Base-by-base conservation (phyloP, 1,284 basidiomycete genomes). In the Porodaedalea pini region DNA sequence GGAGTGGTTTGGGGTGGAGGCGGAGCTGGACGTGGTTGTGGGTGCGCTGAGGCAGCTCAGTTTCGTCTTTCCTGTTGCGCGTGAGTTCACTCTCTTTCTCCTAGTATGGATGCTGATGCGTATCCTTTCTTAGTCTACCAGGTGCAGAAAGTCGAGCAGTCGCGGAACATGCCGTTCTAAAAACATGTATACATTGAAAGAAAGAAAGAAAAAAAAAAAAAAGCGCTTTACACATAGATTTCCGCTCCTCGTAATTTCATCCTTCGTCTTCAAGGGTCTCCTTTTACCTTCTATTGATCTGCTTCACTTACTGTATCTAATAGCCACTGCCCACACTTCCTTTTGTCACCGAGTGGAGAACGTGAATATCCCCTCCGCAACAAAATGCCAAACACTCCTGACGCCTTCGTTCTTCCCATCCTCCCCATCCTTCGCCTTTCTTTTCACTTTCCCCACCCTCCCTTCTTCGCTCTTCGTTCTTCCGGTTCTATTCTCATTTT, bases 31-130 rank as follows among this genome's bases (percentile, higher is more conserved):
- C 39, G 50, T 59, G 11, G 56, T 66, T 8, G 54, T 65, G 15
- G 41, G 54, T 15, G 65, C 61, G 8, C 62, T 66, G 61, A 62
- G 59, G 27, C 58, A 52, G 29, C 44, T 66, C n/a, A 57, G 62
- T 27, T 39, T 31, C 29, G 58, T 57, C 3, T 62, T 65, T 31
- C 63, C 63, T 27, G 51, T 65, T 53, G 62, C 61, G 15, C 58
- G 63, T 63, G 44, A 52, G 62, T 61, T 39, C 41, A n/a, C 15
- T 27, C 25, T 11, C 10, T 19, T 52, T 48, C 23, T 31, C 36
- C 11, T 15, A 21, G 47, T 36, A 17, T 43, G 17, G 27, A 34
- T 34, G 11, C 17, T 39, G 11, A 29, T 51, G 13, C 10, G 43
- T 15, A 40, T n/a, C 13, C 25, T 40, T 5, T 37, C 23, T 10